Percentiles rank a stretch among this genome's conserved stretches.
phyloP scores from a whole-genome alignment of 2,329 filamentous ascomycete genomes.

The Graphium sp. region DNA sequence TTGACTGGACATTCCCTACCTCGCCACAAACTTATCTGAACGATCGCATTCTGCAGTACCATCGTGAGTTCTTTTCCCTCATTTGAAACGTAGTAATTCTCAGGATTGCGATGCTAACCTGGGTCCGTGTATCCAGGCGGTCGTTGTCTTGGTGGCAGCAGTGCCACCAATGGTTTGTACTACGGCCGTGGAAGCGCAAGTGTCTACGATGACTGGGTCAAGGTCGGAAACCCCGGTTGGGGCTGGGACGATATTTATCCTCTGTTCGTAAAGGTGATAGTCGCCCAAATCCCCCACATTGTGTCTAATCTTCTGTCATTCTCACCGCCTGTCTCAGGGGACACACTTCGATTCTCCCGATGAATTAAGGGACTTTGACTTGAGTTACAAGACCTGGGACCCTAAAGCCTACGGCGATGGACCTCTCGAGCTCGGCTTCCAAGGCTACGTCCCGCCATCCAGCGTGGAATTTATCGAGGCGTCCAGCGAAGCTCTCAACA shows the following conservation, averaged over 20 bases:
- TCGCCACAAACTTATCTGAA: conserved; percentile 9
- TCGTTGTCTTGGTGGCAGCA: conserved; percentile 14
- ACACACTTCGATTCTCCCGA: conserved; percentile 10
- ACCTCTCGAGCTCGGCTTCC: conserved; percentile 10
- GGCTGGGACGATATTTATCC: conserved; percentile 12
- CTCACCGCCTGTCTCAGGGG: conserved; percentile 2
- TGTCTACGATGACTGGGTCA: conserved; percentile 15
- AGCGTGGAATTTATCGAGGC: conserved; percentile 11
- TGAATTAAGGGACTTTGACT: conserved; percentile 9
- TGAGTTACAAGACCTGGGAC: conserved; percentile 11
- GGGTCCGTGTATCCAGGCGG: conserved; percentile 5
- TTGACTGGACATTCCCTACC: conserved; percentile 11
- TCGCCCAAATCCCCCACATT: not conserved
- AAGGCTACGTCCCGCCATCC: conserved; percentile 13
- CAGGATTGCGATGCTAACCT: no score
- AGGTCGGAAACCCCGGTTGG: conserved; percentile 15
- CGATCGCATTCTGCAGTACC: conserved; percentile 14
- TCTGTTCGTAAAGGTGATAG: conserved; percentile 8
- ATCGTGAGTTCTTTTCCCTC: conserved; percentile 6
- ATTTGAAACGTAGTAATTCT: not conserved
- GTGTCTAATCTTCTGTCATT: not conserved
- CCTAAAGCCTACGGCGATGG: conserved; percentile 10
- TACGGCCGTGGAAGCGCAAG: conserved; percentile 13
- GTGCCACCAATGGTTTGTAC: conserved; percentile 14
- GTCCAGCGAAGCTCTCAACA: conserved; percentile 7